Percentiles rank a stretch among this genome's conserved stretches.
These are phyloP conservation scores for Penicillium taxi DNA, from an alignment of 495 filamentous ascomycete species.

Conservation along the genomic window DNA sequence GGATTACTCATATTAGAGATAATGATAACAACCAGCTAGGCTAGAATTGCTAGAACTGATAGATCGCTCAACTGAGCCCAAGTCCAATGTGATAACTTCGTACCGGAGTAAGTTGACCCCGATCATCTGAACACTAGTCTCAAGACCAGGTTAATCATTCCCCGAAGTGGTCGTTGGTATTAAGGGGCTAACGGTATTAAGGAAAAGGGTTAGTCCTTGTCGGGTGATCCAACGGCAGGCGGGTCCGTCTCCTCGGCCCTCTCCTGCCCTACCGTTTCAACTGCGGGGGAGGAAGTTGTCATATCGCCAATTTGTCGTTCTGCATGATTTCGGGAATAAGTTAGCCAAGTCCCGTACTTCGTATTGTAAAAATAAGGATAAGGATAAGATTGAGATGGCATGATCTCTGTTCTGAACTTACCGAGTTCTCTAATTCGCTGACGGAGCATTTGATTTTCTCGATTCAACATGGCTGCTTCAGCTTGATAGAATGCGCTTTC, in stretches of 20 bases:
- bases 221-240: constrained; percentile 19
- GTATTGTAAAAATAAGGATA: neutral
- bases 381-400: neutral
- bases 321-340: constrained; percentile 5
- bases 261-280: constrained; percentile 17
- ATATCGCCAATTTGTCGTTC: constrained; percentile 34
- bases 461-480: constrained; percentile 73
- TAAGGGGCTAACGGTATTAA: neutral
- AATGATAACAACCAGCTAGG: too few species aligned
- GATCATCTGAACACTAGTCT: neutral
- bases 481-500: constrained; percentile 87
- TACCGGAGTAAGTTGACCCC: too few species aligned
- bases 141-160: neutral
- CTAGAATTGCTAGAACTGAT: too few species aligned
- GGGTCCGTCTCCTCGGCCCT: constrained; percentile 19
- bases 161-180: neutral
- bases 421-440: constrained; percentile 73
- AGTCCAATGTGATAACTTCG: too few species aligned
- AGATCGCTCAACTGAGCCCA: too few species aligned
- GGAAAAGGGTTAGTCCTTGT: constrained; percentile 17
- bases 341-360: neutral
- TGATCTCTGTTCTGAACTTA: constrained; percentile 11
- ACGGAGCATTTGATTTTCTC: constrained; percentile 92
- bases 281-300: constrained; percentile 9
- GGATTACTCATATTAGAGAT: too few species aligned